A percentile compares a stretch with the other conserved stretches of the same genome.
These are phyloP conservation scores for Ligustrum vulgare DNA, from an alignment of 257 asterid genomes.

Conservation along the genomic window DNA sequence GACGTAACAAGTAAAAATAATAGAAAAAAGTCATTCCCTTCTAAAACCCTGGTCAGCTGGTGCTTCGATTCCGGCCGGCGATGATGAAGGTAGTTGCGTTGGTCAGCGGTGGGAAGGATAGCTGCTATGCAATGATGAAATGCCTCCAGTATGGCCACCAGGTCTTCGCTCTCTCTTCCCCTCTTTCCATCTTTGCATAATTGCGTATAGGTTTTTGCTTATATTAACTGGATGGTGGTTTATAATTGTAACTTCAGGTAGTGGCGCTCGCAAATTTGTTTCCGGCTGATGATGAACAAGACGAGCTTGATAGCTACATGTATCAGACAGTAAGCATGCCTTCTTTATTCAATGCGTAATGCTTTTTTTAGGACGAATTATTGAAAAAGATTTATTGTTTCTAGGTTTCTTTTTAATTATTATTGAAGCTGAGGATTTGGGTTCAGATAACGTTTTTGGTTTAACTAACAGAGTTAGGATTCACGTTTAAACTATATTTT, in stretches of 20 bases:
- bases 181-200: not conserved
- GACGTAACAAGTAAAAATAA: no score
- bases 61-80: constrained; percentile 23
- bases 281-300: constrained; percentile 79
- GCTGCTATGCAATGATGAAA: constrained; percentile 96
- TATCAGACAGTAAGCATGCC: constrained; percentile 80
- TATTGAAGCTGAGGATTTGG: not conserved
- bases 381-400: constrained; percentile 3
- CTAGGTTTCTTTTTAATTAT: not conserved
- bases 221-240: not conserved
- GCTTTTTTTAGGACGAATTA: not conserved
- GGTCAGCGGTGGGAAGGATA: constrained; percentile 97
- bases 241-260: constrained; percentile 45
- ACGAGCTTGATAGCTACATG: constrained; percentile 98
- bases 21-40: no score
- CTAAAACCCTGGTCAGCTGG: constrained; percentile 30
- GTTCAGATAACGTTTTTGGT: constrained; percentile 8
- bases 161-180: constrained; percentile 38
- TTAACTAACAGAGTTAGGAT: not conserved
- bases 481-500: not conserved
- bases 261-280: constrained; percentile 93
- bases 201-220: not conserved
- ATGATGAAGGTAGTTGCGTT: constrained; percentile 89
- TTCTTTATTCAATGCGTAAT: not conserved
- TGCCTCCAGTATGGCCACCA: constrained; percentile 84